phyloP scores from a whole-genome alignment of 352 stramenopile genomes.

The Plasmopara viticola region DNA sequence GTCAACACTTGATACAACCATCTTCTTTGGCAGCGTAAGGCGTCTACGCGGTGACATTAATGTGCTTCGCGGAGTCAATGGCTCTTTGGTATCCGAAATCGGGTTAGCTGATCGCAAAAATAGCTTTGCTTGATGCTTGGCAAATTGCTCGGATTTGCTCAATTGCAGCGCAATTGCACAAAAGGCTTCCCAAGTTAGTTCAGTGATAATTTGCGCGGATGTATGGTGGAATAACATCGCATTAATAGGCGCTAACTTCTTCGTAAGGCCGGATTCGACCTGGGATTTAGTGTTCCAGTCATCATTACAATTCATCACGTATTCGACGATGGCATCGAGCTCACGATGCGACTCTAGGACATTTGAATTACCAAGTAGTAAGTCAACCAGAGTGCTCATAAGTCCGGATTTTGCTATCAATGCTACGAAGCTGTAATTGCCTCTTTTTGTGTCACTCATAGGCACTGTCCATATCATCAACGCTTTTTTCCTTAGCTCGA shows the following conservation, averaged over 20 bases:
- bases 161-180: constrained; percentile 30
- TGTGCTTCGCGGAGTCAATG: constrained; percentile 12
- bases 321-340: constrained; percentile 5
- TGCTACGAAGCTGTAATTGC: constrained; percentile 1
- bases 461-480: constrained; percentile 38
- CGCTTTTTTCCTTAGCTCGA: constrained; percentile 37
- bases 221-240: constrained; percentile 23
- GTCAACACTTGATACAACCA: constrained; percentile 27
- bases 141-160: constrained; percentile 19
- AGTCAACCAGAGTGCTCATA: constrained; percentile 18
- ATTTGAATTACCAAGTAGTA: constrained; percentile 24
- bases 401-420: constrained; percentile 29
- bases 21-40: constrained; percentile 38
- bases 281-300: not conserved
- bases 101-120: constrained; percentile 11
- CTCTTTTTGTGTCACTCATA: constrained; percentile 6
- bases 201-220: constrained; percentile 15
- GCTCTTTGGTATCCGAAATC: constrained; percentile 17
- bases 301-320: not conserved
- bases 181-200: constrained; percentile 32
- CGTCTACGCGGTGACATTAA: constrained; percentile 43
- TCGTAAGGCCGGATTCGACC: constrained; percentile 5
- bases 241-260: constrained; percentile 15
- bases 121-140: constrained; percentile 2
- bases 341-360: constrained; percentile 12